Percentiles rank a stretch among this genome's conserved stretches.
Conservation (phyloP, 176 grass and related monocot genomes). For the Juncus inflexus region DNA sequence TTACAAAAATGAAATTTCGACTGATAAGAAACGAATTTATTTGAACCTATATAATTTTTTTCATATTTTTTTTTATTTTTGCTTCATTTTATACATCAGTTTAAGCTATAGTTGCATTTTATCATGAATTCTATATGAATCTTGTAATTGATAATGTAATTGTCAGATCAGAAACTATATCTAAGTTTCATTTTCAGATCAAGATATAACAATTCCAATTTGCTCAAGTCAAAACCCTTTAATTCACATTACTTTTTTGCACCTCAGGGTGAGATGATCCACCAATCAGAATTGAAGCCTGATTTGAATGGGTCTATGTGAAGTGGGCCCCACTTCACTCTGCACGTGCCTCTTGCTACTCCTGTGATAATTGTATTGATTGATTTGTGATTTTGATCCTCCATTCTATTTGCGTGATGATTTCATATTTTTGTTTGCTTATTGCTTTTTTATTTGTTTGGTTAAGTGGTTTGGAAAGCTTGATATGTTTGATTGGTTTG, state of each 20-base stretch:
- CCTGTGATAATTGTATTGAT: slow-evolving; percentile 20
- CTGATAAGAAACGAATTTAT: too few species aligned
- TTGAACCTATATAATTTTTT: too few species aligned
- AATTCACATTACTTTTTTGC: slow-evolving; percentile 5
- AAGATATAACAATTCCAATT: too few species aligned
- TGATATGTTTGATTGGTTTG: background rate
- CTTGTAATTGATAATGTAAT: background rate
- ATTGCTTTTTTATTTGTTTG: background rate
- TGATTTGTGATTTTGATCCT: too few species aligned
- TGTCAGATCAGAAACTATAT: too few species aligned
- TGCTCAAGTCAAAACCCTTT: too few species aligned
- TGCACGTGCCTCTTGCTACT: slow-evolving; percentile 25
- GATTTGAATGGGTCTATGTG: slow-evolving; percentile 1
- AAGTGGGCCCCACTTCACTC: background rate
- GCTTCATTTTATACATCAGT: too few species aligned
- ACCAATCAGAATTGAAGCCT: background rate
- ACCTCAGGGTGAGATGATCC: slow-evolving; percentile 3
- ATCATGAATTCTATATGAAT: background rate
- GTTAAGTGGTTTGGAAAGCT: slow-evolving; percentile 3
- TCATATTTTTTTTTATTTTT: too few species aligned
- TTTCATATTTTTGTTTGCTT: background rate
- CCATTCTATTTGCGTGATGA: slow-evolving; percentile 1
- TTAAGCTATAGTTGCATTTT: slow-evolving; percentile 7
- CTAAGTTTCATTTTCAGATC: too few species aligned
- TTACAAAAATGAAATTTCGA: too few species aligned